Evolutionary conservation across 495 filamentous ascomycete species (phyloP).

Genomic region (Symbiotaphrina buchneri): DNA sequence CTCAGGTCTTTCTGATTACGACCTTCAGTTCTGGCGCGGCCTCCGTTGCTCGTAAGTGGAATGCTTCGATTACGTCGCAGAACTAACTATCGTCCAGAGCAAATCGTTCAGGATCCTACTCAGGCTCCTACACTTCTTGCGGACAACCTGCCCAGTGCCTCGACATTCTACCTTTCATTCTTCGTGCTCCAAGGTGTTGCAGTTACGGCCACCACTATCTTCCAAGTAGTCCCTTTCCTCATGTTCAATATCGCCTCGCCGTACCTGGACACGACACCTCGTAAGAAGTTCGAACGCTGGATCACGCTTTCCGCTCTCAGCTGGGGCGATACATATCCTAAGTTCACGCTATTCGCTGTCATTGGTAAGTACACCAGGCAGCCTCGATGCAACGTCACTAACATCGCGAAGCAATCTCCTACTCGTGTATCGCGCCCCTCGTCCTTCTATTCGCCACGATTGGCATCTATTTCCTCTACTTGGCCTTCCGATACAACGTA

Average conservation of each 20-base stretch:
- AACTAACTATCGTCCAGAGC: too few relatives aligned
- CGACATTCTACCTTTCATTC: constrained; percentile 89
- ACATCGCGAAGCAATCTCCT: constrained; percentile 38
- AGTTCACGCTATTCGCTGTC: constrained; percentile 63
- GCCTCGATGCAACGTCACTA: constrained; percentile 2
- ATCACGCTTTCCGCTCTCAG: constrained; percentile 34
- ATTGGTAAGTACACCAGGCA: constrained; percentile 24
- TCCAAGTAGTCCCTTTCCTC: constrained; percentile 57
- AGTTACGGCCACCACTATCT: constrained; percentile 47
- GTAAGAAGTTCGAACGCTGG: constrained; percentile 50
- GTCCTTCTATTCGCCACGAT: constrained; percentile 76
- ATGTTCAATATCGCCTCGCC: constrained; percentile 57
- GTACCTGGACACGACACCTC: constrained; percentile 42
- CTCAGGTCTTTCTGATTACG: constrained; percentile 81
- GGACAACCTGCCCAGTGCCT: constrained; percentile 51
- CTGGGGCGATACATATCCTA: constrained; percentile 77
- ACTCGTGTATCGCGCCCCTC: constrained; percentile 74
- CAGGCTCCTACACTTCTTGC: constrained; percentile 42
- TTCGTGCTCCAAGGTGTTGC: constrained; percentile 82
- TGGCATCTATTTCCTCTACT: constrained; percentile 68
- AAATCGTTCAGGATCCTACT: constrained; percentile 39
- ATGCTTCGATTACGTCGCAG: too few relatives aligned
- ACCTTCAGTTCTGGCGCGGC: constrained; percentile 60
- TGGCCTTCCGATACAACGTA: constrained; percentile 87
- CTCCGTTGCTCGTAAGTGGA: constrained; percentile 37